Evolutionary conservation across 148 eudicot genomes (phyloP).

Genomic region (Vaccinium myrtillus): DNA sequence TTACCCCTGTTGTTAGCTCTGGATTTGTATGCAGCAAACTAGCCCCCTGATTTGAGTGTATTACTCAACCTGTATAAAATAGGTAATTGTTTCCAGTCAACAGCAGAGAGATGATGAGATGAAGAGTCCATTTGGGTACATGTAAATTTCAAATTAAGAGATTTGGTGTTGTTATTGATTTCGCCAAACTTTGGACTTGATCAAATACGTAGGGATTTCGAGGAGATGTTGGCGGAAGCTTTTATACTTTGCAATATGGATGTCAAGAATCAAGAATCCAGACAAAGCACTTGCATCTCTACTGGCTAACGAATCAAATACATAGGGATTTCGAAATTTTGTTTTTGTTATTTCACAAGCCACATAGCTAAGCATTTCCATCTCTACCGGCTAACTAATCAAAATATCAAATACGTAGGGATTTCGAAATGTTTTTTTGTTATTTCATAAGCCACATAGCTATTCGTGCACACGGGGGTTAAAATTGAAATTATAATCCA

Average conservation of each 20-base stretch:
- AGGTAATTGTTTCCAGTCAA: background rate
- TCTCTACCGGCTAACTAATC: no score
- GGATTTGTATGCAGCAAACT: conserved; percentile 4
- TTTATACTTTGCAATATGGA: background rate
- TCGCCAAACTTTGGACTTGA: background rate
- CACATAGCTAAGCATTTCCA: no score
- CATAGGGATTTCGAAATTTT: no score
- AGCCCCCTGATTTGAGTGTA: conserved; percentile 65
- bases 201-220: background rate
- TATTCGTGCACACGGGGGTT: background rate
- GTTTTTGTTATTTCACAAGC: no score
- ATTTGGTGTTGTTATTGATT: background rate
- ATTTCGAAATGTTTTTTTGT: no score
- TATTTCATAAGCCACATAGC: background rate
- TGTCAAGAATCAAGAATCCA: background rate
- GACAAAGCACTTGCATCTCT: background rate
- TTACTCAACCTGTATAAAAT: conserved; percentile 73
- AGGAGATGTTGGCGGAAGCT: background rate
- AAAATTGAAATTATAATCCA: background rate
- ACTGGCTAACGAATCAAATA: background rate
- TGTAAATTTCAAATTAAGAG: background rate
- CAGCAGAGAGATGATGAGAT: background rate
- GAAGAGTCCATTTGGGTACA: background rate
- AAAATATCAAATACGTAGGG: no score
- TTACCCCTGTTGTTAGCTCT: conserved; percentile 7